phyloP scores from a whole-genome alignment of 1,284 basidiomycete species.

The Puccinia hordei region DNA sequence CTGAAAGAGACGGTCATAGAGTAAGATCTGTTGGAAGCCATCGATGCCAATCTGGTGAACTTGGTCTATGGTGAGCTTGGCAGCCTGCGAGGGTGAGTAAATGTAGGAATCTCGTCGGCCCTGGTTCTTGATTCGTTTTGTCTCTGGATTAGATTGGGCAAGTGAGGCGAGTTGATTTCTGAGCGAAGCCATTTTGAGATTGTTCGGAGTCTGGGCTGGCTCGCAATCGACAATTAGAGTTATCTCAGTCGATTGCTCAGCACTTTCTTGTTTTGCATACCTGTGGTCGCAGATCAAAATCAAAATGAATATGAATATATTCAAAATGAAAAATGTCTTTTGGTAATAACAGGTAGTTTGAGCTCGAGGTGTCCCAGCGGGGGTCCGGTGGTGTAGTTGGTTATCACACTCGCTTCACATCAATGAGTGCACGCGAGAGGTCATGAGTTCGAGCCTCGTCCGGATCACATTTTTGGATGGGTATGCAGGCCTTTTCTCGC shows the following conservation, averaged over 20 bases:
- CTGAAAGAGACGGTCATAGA: conserved; percentile 65
- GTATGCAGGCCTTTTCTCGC: too few relatives aligned
- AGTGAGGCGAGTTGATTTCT: conserved; percentile 36
- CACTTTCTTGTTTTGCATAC: too few relatives aligned
- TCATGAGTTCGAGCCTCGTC: conserved; percentile 48
- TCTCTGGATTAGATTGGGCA: conserved; percentile 43
- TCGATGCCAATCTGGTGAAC: conserved; percentile 80
- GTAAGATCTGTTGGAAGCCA: conserved; percentile 71
- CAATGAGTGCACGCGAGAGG: conserved; percentile 16
- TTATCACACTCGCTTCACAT: conserved; percentile 45
- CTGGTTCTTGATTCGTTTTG: conserved; percentile 18
- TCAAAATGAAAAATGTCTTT: too few relatives aligned
- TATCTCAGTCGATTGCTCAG: background rate
- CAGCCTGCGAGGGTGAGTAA: conserved; percentile 78
- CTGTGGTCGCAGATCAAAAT: background rate
- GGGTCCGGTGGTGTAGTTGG: conserved; percentile 48
- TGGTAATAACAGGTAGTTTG: too few relatives aligned
- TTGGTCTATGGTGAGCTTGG: conserved; percentile 80
- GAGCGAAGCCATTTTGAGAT: conserved; percentile 38
- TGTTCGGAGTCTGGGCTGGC: background rate
- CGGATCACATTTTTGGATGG: conserved; percentile 5
- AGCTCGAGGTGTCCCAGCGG: background rate
- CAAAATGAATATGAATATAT: background rate
- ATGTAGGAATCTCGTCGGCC: conserved; percentile 67
- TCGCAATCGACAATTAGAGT: background rate